Percentiles rank a stretch among this genome's conserved stretches.
Conservation (phyloP, 768 basidiomycete genomes). For the Boletus fagicola region DNA sequence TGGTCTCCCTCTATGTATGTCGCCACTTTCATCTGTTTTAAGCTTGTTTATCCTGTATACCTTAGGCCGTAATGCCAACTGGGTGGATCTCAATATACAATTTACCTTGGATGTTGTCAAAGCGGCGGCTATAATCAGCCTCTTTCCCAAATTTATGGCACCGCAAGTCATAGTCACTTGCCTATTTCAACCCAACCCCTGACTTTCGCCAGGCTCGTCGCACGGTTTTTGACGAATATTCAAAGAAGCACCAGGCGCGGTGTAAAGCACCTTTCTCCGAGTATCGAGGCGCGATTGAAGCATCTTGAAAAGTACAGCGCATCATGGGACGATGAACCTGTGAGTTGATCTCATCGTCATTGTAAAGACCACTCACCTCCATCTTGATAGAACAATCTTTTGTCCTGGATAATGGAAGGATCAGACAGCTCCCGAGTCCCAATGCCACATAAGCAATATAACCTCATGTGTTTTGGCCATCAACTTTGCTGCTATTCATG, state of each 20-base stretch:
- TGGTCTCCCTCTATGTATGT: conserved; percentile 20
- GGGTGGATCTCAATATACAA: conserved; percentile 29
- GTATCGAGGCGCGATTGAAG: conserved; percentile 18
- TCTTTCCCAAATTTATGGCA: conserved; percentile 34
- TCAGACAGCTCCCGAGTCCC: conserved; percentile 14
- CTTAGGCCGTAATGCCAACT: conserved; percentile 26
- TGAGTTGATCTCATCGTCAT: neutral
- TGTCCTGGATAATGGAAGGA: conserved; percentile 35
- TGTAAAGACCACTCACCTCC: neutral
- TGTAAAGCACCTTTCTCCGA: conserved; percentile 22
- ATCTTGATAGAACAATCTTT: conserved; percentile 30
- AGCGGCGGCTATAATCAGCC: conserved; percentile 17
- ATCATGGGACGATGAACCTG: neutral
- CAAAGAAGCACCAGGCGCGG: conserved; percentile 7
- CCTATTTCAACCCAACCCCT: neutral
- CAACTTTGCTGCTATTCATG: conserved; percentile 28
- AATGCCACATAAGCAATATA: conserved; percentile 23
- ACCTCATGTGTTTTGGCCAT: conserved; percentile 7
- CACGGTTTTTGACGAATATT: conserved; percentile 1
- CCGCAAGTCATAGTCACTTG: conserved; percentile 21
- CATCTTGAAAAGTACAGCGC: neutral
- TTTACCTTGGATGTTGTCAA: conserved; percentile 22
- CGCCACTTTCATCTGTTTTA: neutral
- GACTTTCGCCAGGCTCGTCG: neutral
- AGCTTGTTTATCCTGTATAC: neutral